These are phyloP conservation scores for Dioscorea zingiberensis DNA, from an alignment of 106 monocot species.

Conservation along the genomic window DNA sequence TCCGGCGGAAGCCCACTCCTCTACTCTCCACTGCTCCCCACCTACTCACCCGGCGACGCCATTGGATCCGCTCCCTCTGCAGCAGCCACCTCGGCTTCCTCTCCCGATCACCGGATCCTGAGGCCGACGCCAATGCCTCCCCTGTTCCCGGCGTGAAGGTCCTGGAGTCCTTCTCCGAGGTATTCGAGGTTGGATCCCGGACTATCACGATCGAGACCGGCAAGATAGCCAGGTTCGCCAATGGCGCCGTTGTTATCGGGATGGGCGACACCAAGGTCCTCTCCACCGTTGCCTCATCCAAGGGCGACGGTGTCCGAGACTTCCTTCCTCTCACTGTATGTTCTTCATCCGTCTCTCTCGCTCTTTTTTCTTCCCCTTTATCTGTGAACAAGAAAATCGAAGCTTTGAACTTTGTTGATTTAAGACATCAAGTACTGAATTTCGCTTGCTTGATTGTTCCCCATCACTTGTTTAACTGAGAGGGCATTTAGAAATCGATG, in stretches of 20 bases:
- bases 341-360: not conserved
- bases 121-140: not conserved
- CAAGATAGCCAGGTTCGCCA: conserved; percentile 79
- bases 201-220: conserved; percentile 81
- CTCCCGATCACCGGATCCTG: not conserved
- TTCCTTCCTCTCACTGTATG: conserved; percentile 93
- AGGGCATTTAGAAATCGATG: no score
- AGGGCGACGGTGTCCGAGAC: conserved; percentile 48
- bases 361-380: not conserved
- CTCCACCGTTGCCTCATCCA: conserved; percentile 64
- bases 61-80: conserved; percentile 16
- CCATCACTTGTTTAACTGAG: no score
- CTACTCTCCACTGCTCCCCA: conserved; percentile 2
- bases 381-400: no score
- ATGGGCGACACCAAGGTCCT: conserved; percentile 83
- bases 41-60: conserved; percentile 4
- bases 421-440: no score
- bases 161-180: conserved; percentile 69
- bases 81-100: conserved; percentile 5
- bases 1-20: not conserved
- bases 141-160: conserved; percentile 36
- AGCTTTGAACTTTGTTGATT: no score
- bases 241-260: conserved; percentile 65
- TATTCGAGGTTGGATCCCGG: conserved; percentile 79
- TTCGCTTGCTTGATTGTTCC: no score